phyloP scores from a whole-genome alignment of 768 basidiomycete species.

The Guyanaporus albipodus region DNA sequence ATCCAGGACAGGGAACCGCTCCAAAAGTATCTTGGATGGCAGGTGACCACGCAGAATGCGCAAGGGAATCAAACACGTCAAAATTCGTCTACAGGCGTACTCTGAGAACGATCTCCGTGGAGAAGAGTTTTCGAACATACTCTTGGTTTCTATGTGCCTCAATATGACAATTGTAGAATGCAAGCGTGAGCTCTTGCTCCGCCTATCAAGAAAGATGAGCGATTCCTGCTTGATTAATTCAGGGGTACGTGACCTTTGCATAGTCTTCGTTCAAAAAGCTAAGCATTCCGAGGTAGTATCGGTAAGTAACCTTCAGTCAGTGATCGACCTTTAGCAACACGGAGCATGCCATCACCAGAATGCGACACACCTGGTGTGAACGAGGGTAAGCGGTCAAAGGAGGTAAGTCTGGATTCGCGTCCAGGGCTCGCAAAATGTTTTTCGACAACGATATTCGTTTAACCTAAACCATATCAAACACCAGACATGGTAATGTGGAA shows the following conservation, averaged over 20 bases:
- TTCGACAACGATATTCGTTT: slow-evolving; percentile 88
- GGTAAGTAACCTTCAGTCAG: slow-evolving; percentile 73
- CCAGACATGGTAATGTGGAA: background rate
- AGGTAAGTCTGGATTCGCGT: slow-evolving; percentile 83
- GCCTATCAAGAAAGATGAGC: slow-evolving; percentile 45
- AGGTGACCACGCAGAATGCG: slow-evolving; percentile 85
- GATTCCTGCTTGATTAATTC: background rate
- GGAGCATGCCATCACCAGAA: slow-evolving; percentile 5
- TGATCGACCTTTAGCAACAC: slow-evolving; percentile 15
- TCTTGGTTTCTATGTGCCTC: slow-evolving; percentile 74
- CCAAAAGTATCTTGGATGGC: slow-evolving; percentile 67
- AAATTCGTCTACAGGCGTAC: slow-evolving; percentile 60
- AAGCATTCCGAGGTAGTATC: slow-evolving; percentile 93
- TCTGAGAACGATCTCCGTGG: background rate
- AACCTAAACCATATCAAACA: slow-evolving; percentile 46
- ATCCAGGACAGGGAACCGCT: slow-evolving; percentile 66
- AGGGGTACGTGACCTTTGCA: slow-evolving; percentile 51
- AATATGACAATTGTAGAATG: slow-evolving; percentile 79
- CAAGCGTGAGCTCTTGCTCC: slow-evolving; percentile 81
- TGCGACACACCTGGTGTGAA: slow-evolving; percentile 68
- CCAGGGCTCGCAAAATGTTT: slow-evolving; percentile 86
- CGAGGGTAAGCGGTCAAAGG: slow-evolving; percentile 71
- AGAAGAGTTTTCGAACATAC: slow-evolving; percentile 41
- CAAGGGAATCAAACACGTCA: slow-evolving; percentile 87
- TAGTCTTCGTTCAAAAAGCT: slow-evolving; percentile 93